Percentiles rank a stretch among this genome's conserved stretches.
phyloP scores from a whole-genome alignment of 1,284 basidiomycete genomes.

The Cerrena zonata region DNA sequence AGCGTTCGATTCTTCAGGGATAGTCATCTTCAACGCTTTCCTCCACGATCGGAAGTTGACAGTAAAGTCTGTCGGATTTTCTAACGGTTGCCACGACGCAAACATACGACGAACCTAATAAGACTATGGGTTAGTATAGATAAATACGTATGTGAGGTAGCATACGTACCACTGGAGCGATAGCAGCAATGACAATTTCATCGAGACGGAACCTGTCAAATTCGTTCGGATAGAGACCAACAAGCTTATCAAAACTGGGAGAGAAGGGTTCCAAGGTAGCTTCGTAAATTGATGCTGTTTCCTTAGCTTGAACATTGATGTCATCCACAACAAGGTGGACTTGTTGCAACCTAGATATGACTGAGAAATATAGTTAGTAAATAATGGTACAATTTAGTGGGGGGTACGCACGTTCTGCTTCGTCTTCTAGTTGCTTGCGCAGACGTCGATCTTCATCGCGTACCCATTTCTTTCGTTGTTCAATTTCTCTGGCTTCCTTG shows the following conservation, averaged over 20 bases:
- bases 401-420: slow-evolving; percentile 61
- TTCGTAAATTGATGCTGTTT: slow-evolving; percentile 58
- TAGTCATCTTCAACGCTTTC: slow-evolving; percentile 55
- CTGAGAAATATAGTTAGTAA: slow-evolving; percentile 34
- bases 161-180: slow-evolving; percentile 71
- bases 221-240: slow-evolving; percentile 70
- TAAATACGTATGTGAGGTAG: too few species aligned
- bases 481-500: slow-evolving; percentile 79
- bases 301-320: slow-evolving; percentile 59
- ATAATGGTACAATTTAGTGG: slow-evolving; percentile 5
- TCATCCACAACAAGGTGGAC: slow-evolving; percentile 70
- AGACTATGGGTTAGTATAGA: too few species aligned
- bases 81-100: slow-evolving; percentile 66
- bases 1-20: slow-evolving; percentile 35
- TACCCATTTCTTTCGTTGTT: slow-evolving; percentile 74
- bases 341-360: slow-evolving; percentile 70
- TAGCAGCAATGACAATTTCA: slow-evolving; percentile 87
- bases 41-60: slow-evolving; percentile 68
- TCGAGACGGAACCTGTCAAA: slow-evolving; percentile 79
- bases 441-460: slow-evolving; percentile 67
- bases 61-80: slow-evolving; percentile 58
- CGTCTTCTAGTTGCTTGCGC: slow-evolving; percentile 61
- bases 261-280: slow-evolving; percentile 68
- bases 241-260: slow-evolving; percentile 63
- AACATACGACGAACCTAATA: slow-evolving; percentile 65